phyloP scores from a whole-genome alignment of 495 filamentous ascomycete genomes.

The Penicillium flavigenum region DNA sequence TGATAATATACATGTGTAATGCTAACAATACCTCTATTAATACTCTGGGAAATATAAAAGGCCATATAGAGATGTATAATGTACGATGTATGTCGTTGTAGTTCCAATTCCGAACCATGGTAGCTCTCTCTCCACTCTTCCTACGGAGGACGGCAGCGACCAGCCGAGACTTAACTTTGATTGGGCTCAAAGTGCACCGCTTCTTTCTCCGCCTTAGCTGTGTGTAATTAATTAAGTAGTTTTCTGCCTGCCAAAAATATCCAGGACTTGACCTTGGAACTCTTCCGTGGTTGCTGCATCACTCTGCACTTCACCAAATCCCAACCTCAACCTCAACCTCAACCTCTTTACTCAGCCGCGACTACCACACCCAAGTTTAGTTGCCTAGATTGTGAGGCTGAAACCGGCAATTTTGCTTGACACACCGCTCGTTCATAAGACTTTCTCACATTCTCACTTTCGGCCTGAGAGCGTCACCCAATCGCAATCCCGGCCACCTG shows the following conservation, averaged over 20 bases:
- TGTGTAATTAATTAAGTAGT: not conserved
- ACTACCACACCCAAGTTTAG: not conserved
- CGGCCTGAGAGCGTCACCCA: constrained; percentile 32
- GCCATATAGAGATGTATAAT: not conserved
- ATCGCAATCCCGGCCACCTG: constrained; percentile 21
- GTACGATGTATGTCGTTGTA: constrained; percentile 1
- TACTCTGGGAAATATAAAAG: not conserved
- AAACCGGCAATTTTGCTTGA: not conserved
- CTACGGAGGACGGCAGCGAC: not conserved
- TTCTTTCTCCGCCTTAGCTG: constrained; percentile 1
- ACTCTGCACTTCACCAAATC: not conserved
- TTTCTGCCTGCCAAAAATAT: not conserved
- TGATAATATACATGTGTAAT: not conserved
- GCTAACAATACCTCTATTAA: not conserved
- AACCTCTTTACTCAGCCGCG: not conserved
- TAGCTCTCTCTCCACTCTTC: constrained; percentile 27
- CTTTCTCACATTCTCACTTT: constrained; percentile 6
- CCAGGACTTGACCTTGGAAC: not conserved
- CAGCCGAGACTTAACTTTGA: not conserved
- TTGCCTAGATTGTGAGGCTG: constrained; percentile 5
- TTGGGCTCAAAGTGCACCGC: not conserved
- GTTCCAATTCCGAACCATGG: constrained; percentile 27
- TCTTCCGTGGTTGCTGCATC: not conserved
- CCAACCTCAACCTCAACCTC: not conserved
- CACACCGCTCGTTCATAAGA: not conserved